phyloP scores from a whole-genome alignment of 139 green algal genomes.

The Microglena sp. region DNA sequence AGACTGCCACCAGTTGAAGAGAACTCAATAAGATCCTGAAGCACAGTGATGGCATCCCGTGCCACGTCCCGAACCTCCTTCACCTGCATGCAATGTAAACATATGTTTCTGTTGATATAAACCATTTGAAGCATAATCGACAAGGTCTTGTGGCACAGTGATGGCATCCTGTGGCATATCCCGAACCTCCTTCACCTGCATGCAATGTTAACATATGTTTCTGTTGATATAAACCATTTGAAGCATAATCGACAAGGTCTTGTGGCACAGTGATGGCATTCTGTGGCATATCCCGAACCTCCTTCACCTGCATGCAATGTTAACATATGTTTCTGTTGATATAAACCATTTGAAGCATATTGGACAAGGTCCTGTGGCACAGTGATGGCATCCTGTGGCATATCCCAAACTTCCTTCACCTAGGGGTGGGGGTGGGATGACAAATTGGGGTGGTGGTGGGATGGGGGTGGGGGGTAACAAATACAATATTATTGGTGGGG shows the following conservation, averaged over 20 bases:
- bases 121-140: too few species aligned
- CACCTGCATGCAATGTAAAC: slow-evolving; percentile 1
- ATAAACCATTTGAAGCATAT: too few species aligned
- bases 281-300: background rate
- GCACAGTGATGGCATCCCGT: background rate
- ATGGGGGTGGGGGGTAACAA: too few species aligned
- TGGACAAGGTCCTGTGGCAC: background rate
- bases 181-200: slow-evolving; percentile 4
- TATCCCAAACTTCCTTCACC: slow-evolving; percentile 4
- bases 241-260: background rate
- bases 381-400: background rate
- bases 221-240: too few species aligned
- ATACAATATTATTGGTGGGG: too few species aligned
- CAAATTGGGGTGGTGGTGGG: too few species aligned
- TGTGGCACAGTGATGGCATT: background rate
- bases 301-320: slow-evolving; percentile 1
- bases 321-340: background rate
- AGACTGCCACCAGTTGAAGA: too few species aligned
- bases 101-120: too few species aligned
- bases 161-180: background rate
- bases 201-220: background rate
- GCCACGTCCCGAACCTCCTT: slow-evolving; percentile 1
- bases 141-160: background rate
- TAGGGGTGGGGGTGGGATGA: background rate
- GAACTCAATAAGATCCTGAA: background rate